phyloP scores from a whole-genome alignment of 495 filamentous ascomycete species.

The Neurospora terricola region DNA sequence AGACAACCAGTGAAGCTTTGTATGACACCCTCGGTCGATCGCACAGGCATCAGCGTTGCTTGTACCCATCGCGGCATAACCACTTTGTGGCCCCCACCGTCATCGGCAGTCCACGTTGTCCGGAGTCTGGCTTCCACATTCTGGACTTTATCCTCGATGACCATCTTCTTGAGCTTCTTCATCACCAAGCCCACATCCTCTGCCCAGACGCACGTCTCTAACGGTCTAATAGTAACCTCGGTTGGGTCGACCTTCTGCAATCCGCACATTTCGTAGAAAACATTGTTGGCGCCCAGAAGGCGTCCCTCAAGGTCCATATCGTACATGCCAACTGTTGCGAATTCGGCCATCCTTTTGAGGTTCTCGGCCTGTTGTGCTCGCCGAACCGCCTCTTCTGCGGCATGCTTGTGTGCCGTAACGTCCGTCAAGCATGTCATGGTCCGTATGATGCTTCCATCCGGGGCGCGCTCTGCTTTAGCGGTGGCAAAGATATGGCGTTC shows the following conservation, averaged over 20 bases:
- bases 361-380: constrained; percentile 38
- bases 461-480: constrained; percentile 30
- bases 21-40: constrained; percentile 18
- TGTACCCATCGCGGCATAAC: constrained; percentile 23
- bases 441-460: constrained; percentile 26
- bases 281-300: constrained; percentile 32
- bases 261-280: constrained; percentile 37
- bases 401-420: constrained; percentile 32
- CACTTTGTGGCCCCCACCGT: constrained; percentile 20
- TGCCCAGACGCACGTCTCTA: constrained; percentile 24
- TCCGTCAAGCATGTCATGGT: constrained; percentile 37
- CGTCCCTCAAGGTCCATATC: constrained; percentile 35
- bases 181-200: constrained; percentile 18
- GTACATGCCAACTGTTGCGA: constrained; percentile 38
- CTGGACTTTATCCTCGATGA: constrained; percentile 18
- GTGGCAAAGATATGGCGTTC: constrained; percentile 30
- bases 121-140: constrained; percentile 26
- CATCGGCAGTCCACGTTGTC: constrained; percentile 21
- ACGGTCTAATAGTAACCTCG: constrained; percentile 22
- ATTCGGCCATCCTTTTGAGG: constrained; percentile 38
- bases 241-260: constrained; percentile 23
- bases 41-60: constrained; percentile 28
- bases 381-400: constrained; percentile 31
- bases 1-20: constrained; percentile 28
- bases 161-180: constrained; percentile 18